phyloP scores from a whole-genome alignment of 2,329 filamentous ascomycete species.

The Eutypa lata region DNA sequence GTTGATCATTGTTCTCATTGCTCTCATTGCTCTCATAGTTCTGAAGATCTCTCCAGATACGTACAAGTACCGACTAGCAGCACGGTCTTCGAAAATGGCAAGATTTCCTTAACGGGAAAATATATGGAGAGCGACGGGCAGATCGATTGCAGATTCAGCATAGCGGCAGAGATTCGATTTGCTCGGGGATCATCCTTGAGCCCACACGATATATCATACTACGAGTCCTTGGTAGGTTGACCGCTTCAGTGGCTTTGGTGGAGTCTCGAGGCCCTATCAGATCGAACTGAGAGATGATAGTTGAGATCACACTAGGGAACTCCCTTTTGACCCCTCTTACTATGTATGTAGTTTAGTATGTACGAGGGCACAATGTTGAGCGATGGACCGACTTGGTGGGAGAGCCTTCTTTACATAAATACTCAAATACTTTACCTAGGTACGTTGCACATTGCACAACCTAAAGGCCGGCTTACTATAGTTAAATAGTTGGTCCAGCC shows the following conservation, averaged over 20 bases:
- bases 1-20: no score
- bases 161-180: not conserved
- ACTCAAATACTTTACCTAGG: not conserved
- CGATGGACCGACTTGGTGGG: not conserved
- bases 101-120: not conserved
- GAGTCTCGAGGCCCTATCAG: not conserved
- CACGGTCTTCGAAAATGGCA: not conserved
- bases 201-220: not conserved
- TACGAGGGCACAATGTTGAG: not conserved
- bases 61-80: not conserved
- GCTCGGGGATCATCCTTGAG: not conserved
- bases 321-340: not conserved
- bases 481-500: not conserved
- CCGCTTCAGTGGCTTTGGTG: not conserved
- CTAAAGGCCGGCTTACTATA: no score
- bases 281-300: not conserved
- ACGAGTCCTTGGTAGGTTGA: not conserved
- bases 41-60: not conserved
- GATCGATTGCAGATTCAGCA: not conserved
- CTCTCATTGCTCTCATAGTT: no score
- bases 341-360: not conserved
- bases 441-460: no score
- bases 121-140: not conserved
- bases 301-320: not conserved
- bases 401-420: not conserved